phyloP scores from a whole-genome alignment of 768 basidiomycete genomes.

The Scleroderma bovista region DNA sequence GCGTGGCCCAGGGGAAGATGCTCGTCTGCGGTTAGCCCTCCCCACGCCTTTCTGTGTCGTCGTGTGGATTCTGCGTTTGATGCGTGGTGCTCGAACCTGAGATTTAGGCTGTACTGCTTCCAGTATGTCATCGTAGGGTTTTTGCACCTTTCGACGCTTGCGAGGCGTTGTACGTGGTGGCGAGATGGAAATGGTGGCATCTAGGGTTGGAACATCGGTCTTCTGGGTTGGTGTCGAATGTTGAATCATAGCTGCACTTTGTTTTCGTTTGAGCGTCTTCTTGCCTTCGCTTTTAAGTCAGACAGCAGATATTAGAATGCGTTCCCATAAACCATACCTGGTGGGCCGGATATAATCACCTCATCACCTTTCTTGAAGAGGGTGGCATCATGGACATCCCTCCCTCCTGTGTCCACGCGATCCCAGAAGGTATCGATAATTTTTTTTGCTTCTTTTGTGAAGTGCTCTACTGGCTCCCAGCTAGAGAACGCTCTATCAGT shows the following conservation, averaged over 20 bases:
- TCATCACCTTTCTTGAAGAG: conserved; percentile 52
- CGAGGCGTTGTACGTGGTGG: conserved; percentile 12
- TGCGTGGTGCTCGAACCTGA: background rate
- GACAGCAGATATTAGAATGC: background rate
- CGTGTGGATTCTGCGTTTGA: conserved; percentile 7
- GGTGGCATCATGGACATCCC: conserved; percentile 44
- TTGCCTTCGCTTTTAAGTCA: conserved; percentile 12
- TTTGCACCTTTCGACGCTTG: conserved; percentile 21
- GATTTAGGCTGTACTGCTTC: conserved; percentile 6
- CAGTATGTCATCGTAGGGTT: conserved; percentile 3
- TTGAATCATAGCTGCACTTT: conserved; percentile 7
- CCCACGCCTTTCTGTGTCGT: conserved; percentile 7
- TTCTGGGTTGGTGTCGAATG: conserved; percentile 4
- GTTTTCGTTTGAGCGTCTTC: conserved; percentile 15
- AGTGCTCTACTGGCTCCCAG: conserved; percentile 65
- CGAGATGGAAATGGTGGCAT: conserved; percentile 14
- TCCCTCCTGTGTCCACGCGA: conserved; percentile 27
- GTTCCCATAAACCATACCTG: conserved; percentile 35
- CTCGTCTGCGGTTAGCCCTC: conserved; percentile 18
- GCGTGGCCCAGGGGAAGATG: conserved; percentile 23
- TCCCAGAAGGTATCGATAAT: conserved; percentile 38
- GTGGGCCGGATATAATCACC: conserved; percentile 52
- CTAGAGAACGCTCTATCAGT: conserved; percentile 30
- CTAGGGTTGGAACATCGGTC: background rate
- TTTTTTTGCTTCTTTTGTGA: conserved; percentile 49